phyloP scores from a whole-genome alignment of 2,329 filamentous ascomycete genomes.

The Aspergillus versicolor region DNA sequence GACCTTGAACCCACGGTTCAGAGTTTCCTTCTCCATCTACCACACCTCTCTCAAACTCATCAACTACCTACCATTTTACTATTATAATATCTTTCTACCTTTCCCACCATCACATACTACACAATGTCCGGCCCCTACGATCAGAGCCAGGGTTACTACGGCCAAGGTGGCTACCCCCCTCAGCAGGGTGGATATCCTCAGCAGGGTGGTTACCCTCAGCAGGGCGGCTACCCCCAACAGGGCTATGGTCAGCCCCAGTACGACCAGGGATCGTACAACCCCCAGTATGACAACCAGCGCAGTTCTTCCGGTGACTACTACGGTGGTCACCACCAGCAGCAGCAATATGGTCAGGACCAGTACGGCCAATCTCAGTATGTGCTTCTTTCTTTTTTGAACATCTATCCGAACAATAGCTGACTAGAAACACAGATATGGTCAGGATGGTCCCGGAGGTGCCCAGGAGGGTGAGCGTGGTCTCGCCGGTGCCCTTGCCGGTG shows the following conservation, averaged over 20 bases:
- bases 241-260: slow-evolving; percentile 26
- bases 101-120: not conserved
- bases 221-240: slow-evolving; percentile 20
- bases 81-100: slow-evolving; percentile 1
- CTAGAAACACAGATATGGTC: slow-evolving; percentile 22
- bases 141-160: slow-evolving; percentile 28
- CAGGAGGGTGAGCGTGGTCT: slow-evolving; percentile 49
- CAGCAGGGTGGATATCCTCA: slow-evolving; percentile 23
- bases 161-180: slow-evolving; percentile 25
- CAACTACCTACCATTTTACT: not conserved
- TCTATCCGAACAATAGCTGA: slow-evolving; percentile 14
- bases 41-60: slow-evolving; percentile 3
- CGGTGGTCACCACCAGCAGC: slow-evolving; percentile 19
- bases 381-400: not conserved
- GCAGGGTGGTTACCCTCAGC: slow-evolving; percentile 21
- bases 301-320: slow-evolving; percentile 18
- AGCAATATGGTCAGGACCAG: slow-evolving; percentile 21
- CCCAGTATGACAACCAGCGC: slow-evolving; percentile 12
- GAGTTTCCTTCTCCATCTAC: slow-evolving; percentile 4
- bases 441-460: slow-evolving; percentile 36
- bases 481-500: slow-evolving; percentile 48
- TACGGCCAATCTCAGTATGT: slow-evolving; percentile 15
- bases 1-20: slow-evolving; percentile 1
- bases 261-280: slow-evolving; percentile 13
- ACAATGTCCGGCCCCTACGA: slow-evolving; percentile 30